Evolutionary conservation across 352 stramenopile species (phyloP).

Genomic region (Globisporangium viniferum): DNA sequence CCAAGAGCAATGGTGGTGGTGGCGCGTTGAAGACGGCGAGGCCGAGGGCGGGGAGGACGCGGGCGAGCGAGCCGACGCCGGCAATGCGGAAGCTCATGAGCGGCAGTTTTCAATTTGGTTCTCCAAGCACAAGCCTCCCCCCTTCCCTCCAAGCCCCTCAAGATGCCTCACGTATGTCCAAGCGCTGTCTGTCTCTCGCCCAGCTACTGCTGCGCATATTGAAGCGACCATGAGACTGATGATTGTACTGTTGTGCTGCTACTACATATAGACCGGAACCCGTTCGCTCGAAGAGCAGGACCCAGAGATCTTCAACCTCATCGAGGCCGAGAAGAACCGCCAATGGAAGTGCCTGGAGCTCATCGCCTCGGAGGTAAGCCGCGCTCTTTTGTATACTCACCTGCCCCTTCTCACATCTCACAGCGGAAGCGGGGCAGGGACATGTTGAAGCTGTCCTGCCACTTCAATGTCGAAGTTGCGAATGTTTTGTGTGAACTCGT

Average conservation of each 20-base stretch:
- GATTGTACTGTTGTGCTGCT: not conserved
- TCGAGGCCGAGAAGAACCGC: slow-evolving; percentile 98
- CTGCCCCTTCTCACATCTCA: not conserved
- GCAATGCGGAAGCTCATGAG: slow-evolving; percentile 1
- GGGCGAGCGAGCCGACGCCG: not conserved
- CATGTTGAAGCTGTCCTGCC: slow-evolving; percentile 4
- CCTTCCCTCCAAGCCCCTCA: slow-evolving; percentile 4
- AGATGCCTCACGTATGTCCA: slow-evolving; percentile 58
- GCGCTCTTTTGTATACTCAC: not conserved
- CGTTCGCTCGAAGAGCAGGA: slow-evolving; percentile 92
- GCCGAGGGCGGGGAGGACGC: not conserved
- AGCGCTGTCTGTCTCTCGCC: not conserved
- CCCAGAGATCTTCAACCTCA: slow-evolving; percentile 97
- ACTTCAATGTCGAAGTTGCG: slow-evolving; percentile 16
- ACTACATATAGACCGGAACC: slow-evolving; percentile 45
- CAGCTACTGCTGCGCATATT: not conserved
- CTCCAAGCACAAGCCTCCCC: slow-evolving; percentile 11
- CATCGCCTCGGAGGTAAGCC: slow-evolving; percentile 93
- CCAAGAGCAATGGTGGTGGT: slow-evolving; percentile 13
- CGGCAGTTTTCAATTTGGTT: slow-evolving; percentile 20
- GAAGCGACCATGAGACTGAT: not conserved
- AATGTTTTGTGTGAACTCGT: not conserved
- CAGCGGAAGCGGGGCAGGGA: not conserved
- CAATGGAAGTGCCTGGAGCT: slow-evolving; percentile 98
- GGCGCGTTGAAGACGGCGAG: slow-evolving; percentile 4